These are phyloP conservation scores for Austroboletus festivus DNA, from an alignment of 768 basidiomycete species.

Conservation along the genomic window DNA sequence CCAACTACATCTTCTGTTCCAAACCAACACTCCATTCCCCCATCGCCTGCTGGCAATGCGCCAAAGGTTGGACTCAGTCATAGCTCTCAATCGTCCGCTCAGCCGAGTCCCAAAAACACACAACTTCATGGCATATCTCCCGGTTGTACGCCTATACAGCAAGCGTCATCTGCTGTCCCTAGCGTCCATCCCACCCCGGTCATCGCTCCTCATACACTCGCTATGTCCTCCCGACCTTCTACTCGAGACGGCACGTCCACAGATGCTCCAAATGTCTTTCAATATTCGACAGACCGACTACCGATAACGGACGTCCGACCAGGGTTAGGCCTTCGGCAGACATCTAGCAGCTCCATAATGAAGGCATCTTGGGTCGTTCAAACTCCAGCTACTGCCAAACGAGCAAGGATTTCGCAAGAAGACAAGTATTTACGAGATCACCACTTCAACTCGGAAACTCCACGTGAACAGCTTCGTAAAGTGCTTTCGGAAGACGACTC, in stretches of 20 bases:
- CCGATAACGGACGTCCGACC: constrained; percentile 3
- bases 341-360: constrained; percentile 21
- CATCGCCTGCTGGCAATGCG: constrained; percentile 17
- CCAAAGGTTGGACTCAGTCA: constrained; percentile 12
- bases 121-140: constrained; percentile 16
- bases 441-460: constrained; percentile 17
- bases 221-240: constrained; percentile 26
- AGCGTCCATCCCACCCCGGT: constrained; percentile 23
- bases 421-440: constrained; percentile 29
- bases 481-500: constrained; percentile 31
- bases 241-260: constrained; percentile 21
- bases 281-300: constrained; percentile 16
- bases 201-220: constrained; percentile 15
- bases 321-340: constrained; percentile 13
- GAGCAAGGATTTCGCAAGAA: constrained; percentile 20
- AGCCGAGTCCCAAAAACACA: constrained; percentile 25
- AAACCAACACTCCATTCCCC: constrained; percentile 18
- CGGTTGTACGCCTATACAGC: constrained; percentile 13
- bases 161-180: constrained; percentile 14
- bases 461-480: constrained; percentile 29
- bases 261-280: constrained; percentile 1
- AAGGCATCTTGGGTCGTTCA: constrained; percentile 34
- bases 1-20: constrained; percentile 5
- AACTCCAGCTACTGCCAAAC: constrained; percentile 23
- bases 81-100: constrained; percentile 11